phyloP scores from a whole-genome alignment of 805 yeast species.

The Saccharomycodes ludwigii region DNA sequence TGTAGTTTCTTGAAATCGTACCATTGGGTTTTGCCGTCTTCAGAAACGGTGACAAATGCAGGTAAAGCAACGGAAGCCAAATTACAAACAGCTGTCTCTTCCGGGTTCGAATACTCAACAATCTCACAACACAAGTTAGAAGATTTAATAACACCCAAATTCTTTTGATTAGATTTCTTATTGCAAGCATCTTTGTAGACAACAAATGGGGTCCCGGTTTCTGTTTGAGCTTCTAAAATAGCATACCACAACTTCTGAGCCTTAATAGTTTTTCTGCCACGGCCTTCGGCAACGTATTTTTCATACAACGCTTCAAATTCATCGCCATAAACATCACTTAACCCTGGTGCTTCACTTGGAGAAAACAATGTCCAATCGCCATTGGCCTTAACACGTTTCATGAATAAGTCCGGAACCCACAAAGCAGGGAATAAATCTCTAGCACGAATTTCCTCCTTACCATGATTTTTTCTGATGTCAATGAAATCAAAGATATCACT shows the following conservation, averaged over 20 bases:
- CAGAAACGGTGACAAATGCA: slow-evolving; percentile 44
- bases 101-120: slow-evolving; percentile 82
- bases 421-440: slow-evolving; percentile 86
- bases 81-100: slow-evolving; percentile 93
- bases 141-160: slow-evolving; percentile 83
- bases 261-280: slow-evolving; percentile 49
- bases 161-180: slow-evolving; percentile 77
- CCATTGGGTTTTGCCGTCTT: slow-evolving; percentile 31
- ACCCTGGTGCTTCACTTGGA: slow-evolving; percentile 80
- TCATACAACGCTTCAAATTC: slow-evolving; percentile 65
- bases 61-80: slow-evolving; percentile 87
- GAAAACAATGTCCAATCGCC: slow-evolving; percentile 84
- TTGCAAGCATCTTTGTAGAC: slow-evolving; percentile 90
- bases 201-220: slow-evolving; percentile 94
- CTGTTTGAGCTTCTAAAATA: slow-evolving; percentile 84
- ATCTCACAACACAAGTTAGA: slow-evolving; percentile 93
- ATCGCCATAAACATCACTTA: slow-evolving; percentile 72
- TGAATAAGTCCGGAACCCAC: slow-evolving; percentile 92
- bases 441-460: slow-evolving; percentile 88
- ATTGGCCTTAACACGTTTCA: slow-evolving; percentile 74
- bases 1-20: slow-evolving; percentile 72
- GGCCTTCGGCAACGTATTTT: slow-evolving; percentile 58
- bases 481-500: slow-evolving; percentile 78
- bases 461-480: slow-evolving; percentile 84
- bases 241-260: slow-evolving; percentile 91